phyloP scores from a whole-genome alignment of 768 basidiomycete genomes.

The Grammothele lineata region DNA sequence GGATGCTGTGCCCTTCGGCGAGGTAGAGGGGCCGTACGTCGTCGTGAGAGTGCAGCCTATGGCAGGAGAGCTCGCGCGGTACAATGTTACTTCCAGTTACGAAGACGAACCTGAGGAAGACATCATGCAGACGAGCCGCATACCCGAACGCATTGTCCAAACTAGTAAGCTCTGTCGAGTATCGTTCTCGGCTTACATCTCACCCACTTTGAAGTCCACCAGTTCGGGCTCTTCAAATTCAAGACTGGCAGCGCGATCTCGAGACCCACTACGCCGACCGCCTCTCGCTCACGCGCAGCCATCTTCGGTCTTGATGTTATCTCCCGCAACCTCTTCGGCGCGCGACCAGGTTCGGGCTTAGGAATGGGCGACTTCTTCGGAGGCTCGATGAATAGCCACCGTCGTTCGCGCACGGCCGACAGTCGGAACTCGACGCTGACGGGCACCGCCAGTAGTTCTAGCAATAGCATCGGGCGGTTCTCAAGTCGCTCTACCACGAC shows the following conservation, averaged over 20 bases:
- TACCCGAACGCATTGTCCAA: constrained; percentile 73
- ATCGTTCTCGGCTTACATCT: too few species aligned
- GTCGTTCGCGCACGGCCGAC: constrained; percentile 66
- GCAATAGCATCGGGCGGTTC: constrained; percentile 67
- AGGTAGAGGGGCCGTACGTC: constrained; percentile 68
- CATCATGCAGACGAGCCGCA: constrained; percentile 70
- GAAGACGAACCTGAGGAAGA: constrained; percentile 76
- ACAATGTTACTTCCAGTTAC: constrained; percentile 70
- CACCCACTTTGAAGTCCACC: constrained; percentile 72
- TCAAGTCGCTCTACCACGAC: constrained; percentile 61
- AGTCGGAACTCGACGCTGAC: constrained; percentile 68
- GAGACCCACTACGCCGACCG: constrained; percentile 82
- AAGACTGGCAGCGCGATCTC: constrained; percentile 65
- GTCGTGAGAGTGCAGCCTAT: constrained; percentile 79
- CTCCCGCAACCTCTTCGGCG: constrained; percentile 81
- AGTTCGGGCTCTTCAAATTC: constrained; percentile 87
- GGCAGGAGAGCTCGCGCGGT: constrained; percentile 78
- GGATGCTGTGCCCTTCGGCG: constrained; percentile 73
- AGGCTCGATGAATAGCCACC: constrained; percentile 63
- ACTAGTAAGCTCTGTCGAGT: constrained; percentile 77
- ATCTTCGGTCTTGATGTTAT: constrained; percentile 89
- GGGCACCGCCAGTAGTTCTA: constrained; percentile 61
- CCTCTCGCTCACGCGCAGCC: constrained; percentile 65
- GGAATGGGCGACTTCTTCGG: constrained; percentile 73
- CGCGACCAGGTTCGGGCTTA: constrained; percentile 56